Evolutionary conservation across 2,329 filamentous ascomycete genomes (phyloP), one percentile per base, ranked within the genome.

Genomic region (Mariannaea elegans): DNA sequence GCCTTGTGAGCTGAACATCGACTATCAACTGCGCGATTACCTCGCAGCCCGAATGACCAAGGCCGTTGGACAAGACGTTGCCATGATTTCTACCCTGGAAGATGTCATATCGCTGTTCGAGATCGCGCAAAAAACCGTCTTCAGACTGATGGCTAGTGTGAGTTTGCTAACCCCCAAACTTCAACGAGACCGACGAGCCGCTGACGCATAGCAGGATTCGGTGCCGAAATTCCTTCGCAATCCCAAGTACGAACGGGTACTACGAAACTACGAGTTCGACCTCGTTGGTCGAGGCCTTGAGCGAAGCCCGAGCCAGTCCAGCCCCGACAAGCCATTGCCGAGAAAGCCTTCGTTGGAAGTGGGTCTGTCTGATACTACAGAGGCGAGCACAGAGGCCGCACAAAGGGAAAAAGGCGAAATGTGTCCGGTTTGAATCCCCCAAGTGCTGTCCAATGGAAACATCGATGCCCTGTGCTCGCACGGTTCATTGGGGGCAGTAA

Each of bases 101-200:
- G 94, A 98, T 75, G 94, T 99, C 29, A 94, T 91, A 2, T 81
- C 86, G 3, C 82, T 98, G 2, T 97, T 98, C 71, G 93, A 97
- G 76, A 91, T 96, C 74, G 94, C 95, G 4, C 93, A 97, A 74
- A 92, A 90, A 64, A 95, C 94, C 8, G 94, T 99, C 27, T 98
- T 98, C 81, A 98, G 97, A 80, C 81, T 98, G 66, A 98, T 99
- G 94, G 95, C 94, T 64, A 97, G 93, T 76, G 94, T 97, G 88
- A 85, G 93, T 27, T 16, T 89, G 47, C 29, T 23, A 36, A 14
- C 63, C 56, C 53, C 2, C 7, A 77, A 71, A 49, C 51, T 53
- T 9, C 8, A 39, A 42, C 31, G 52, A 58, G n/a, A 51, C 44
- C 64, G 62, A 58, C 47, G n/a, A 47, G 14, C 39, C 55, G 54